These are phyloP conservation scores for Diphasiastrum complanatum DNA, from an alignment of 83 land plant genomes.

Conservation along the genomic window DNA sequence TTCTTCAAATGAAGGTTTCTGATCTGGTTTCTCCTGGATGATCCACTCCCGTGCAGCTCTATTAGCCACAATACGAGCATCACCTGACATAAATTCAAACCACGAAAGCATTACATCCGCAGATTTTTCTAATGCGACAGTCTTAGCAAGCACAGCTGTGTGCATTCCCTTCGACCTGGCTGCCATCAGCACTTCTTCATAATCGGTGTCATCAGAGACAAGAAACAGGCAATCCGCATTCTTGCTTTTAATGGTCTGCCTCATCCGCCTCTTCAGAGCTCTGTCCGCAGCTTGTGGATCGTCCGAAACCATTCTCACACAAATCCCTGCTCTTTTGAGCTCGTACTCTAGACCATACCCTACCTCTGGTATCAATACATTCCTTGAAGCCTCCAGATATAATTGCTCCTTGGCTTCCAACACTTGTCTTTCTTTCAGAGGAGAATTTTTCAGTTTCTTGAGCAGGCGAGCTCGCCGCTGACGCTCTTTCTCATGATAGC, in stretches of 20 bases:
- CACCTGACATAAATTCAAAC: conserved; percentile 58
- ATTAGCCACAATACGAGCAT: conserved; percentile 31
- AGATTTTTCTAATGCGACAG: conserved; percentile 30
- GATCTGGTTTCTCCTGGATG: too few relatives aligned
- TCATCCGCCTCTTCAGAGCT: conserved; percentile 56
- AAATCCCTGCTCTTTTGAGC: conserved; percentile 62
- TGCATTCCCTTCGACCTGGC: conserved; percentile 48
- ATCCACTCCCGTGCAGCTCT: conserved; percentile 25
- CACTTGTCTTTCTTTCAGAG: conserved; percentile 32
- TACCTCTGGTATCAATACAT: conserved; percentile 42
- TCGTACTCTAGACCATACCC: conserved; percentile 67
- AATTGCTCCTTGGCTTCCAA: conserved; percentile 60
- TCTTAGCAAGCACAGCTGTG: conserved; percentile 79
- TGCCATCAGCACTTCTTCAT: conserved; percentile 44
- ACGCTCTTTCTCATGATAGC: conserved; percentile 38
- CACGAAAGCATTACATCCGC: conserved; percentile 69
- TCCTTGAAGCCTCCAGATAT: conserved; percentile 51
- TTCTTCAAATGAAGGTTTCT: too few relatives aligned
- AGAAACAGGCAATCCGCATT: conserved; percentile 44
- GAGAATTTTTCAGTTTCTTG: too few relatives aligned
- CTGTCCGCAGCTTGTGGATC: conserved; percentile 64
- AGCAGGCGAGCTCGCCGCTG: conserved; percentile 27
- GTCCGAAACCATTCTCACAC: conserved; percentile 46
- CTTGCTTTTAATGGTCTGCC: conserved; percentile 37
- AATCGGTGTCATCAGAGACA: conserved; percentile 77